A percentile compares a stretch with the other conserved stretches of the same genome.
phyloP scores from a whole-genome alignment of 257 asterid species.

The Gardenia jasminoides region DNA sequence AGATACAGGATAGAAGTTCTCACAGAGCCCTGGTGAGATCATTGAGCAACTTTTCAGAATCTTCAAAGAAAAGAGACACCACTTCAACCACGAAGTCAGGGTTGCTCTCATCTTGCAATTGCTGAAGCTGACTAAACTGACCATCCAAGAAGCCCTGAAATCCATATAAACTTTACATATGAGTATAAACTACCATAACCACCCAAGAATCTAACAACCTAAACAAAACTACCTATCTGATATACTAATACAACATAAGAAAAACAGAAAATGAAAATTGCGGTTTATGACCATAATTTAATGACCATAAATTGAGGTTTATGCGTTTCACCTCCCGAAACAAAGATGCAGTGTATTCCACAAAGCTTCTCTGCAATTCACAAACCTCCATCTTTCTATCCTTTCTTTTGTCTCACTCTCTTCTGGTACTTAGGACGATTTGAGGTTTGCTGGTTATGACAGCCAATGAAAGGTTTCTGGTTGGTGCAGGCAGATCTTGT shows the following conservation, averaged over 20 bases:
- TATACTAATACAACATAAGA: background rate
- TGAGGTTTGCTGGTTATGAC: background rate
- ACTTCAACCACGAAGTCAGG: slow-evolving; percentile 82
- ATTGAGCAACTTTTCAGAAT: slow-evolving; percentile 72
- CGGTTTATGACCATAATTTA: background rate
- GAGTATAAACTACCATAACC: background rate
- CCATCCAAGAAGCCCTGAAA: slow-evolving; percentile 75
- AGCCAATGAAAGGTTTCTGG: slow-evolving; percentile 16
- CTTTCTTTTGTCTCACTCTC: slow-evolving; percentile 7
- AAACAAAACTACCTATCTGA: background rate
- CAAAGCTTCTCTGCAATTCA: slow-evolving; percentile 67
- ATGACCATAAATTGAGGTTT: background rate
- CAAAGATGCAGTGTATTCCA: slow-evolving; percentile 49
- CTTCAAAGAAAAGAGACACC: slow-evolving; percentile 78
- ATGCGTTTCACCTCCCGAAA: slow-evolving; percentile 53
- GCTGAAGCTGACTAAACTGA: slow-evolving; percentile 77
- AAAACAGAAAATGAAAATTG: too few relatives aligned
- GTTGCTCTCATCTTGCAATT: slow-evolving; percentile 85
- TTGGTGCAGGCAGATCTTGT: slow-evolving; percentile 31
- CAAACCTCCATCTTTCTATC: slow-evolving; percentile 48
- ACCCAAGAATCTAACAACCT: background rate
- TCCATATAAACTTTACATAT: background rate
- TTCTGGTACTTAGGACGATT: slow-evolving; percentile 11
- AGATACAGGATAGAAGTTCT: slow-evolving; percentile 23
- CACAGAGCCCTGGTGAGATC: slow-evolving; percentile 68